These are phyloP conservation scores for Trichopus zeylanicus DNA, from an alignment of 116 monocot species.

Conservation along the genomic window DNA sequence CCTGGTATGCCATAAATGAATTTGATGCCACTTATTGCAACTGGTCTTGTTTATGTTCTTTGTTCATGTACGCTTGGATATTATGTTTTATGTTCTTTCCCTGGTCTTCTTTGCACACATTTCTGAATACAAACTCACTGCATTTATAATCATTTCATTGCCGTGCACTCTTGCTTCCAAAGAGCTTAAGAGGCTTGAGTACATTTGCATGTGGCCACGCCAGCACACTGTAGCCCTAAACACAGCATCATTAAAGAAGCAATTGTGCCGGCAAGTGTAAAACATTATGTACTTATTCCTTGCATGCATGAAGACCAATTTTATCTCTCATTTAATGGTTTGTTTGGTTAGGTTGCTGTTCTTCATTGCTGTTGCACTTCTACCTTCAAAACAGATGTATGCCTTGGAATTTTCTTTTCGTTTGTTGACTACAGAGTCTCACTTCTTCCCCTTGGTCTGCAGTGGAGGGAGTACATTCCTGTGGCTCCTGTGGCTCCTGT, in stretches of 20 bases:
- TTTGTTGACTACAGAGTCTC: not conserved
- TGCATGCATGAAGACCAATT: not conserved
- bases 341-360: not conserved
- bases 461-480: not conserved
- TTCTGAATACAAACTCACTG: too few species aligned
- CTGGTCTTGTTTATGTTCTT: too few species aligned
- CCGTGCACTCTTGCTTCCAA: too few species aligned
- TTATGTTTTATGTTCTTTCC: too few species aligned
- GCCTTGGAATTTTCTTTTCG: not conserved
- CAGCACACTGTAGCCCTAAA: too few species aligned
- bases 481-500: conserved; percentile 14
- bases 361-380: not conserved
- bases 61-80: too few species aligned
- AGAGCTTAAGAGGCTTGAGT: too few species aligned
- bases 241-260: not conserved
- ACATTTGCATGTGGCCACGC: too few species aligned
- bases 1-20: too few species aligned
- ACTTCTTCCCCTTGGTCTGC: not conserved
- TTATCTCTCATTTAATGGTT: not conserved
- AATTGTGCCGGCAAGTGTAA: not conserved
- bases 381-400: not conserved
- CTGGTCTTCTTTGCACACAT: too few species aligned
- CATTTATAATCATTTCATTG: too few species aligned
- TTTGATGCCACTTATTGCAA: too few species aligned
- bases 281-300: not conserved